Evolutionary conservation across 2,329 filamentous ascomycete species (phyloP).

Genomic region (Calonectria montana): DNA sequence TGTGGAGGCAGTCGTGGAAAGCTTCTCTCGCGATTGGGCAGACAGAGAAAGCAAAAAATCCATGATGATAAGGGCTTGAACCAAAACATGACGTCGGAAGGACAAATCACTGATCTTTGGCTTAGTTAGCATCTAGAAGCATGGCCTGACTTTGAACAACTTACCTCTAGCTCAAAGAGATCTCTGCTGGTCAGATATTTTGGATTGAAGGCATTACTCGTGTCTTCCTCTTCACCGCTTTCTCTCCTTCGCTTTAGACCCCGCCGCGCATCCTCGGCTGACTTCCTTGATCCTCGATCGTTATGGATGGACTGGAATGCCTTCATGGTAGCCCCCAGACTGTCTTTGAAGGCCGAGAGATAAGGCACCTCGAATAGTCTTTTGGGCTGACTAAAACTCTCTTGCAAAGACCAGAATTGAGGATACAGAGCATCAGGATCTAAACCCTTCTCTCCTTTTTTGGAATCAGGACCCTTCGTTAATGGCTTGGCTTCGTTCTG

Average conservation of each 20-base stretch:
- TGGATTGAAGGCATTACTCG: constrained; percentile 77
- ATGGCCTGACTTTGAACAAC: background rate
- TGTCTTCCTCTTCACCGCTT: constrained; percentile 63
- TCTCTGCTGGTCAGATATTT: constrained; percentile 99
- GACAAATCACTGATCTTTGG: constrained; percentile 87
- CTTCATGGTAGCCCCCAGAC: constrained; percentile 74
- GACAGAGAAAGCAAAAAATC: constrained; percentile 96
- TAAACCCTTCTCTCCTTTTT: constrained; percentile 63
- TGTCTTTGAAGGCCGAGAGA: constrained; percentile 84
- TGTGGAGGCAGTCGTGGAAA: constrained; percentile 71
- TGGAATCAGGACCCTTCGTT: constrained; percentile 56
- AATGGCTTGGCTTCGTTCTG: constrained; percentile 44
- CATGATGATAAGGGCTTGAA: constrained; percentile 93
- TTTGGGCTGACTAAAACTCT: constrained; percentile 91
- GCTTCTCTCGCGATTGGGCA: constrained; percentile 81
- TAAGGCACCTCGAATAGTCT: constrained; percentile 78
- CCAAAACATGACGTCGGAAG: constrained; percentile 92
- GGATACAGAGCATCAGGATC: constrained; percentile 84
- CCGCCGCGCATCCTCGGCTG: constrained; percentile 71
- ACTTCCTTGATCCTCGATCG: constrained; percentile 61
- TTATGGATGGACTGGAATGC: constrained; percentile 65
- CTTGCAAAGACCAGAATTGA: constrained; percentile 92
- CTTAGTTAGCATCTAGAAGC: background rate
- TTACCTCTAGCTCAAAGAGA: constrained; percentile 92
- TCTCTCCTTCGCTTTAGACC: constrained; percentile 78